These are phyloP conservation scores for Yarrowia divulgata DNA, from an alignment of 805 yeast species.

Conservation along the genomic window DNA sequence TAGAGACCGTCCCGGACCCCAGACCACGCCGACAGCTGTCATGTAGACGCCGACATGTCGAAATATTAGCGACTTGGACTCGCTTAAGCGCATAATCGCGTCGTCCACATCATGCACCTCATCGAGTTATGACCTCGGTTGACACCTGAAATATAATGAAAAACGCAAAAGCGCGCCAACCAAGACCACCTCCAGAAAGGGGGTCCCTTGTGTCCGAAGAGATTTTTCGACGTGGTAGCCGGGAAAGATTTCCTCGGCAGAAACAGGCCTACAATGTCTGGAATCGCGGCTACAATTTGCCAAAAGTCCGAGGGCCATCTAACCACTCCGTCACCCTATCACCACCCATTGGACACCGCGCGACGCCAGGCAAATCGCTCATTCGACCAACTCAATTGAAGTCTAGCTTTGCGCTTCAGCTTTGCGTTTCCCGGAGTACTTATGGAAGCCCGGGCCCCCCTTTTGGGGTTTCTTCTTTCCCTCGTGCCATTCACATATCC, in stretches of 20 bases:
- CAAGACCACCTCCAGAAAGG: constrained; percentile 16
- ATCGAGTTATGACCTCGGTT: constrained; percentile 39
- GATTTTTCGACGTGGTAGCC: neutral
- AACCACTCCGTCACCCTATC: neutral
- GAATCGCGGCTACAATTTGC: neutral
- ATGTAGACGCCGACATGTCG: neutral
- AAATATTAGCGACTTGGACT: constrained; percentile 10
- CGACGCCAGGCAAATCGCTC: constrained; percentile 25
- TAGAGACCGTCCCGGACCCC: too few relatives aligned
- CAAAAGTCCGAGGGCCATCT: neutral
- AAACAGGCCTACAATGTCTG: too few relatives aligned
- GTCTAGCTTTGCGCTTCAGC: constrained; percentile 23
- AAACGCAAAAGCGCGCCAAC: constrained; percentile 3
- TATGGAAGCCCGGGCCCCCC: constrained; percentile 23
- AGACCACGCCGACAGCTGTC: neutral
- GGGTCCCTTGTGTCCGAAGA: constrained; percentile 28
- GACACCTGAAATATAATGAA: constrained; percentile 32
- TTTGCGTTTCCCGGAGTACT: constrained; percentile 38
- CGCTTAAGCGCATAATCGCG: constrained; percentile 38
- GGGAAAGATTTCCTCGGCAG: too few relatives aligned
- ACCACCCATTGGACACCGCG: neutral
- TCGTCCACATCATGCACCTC: constrained; percentile 37
- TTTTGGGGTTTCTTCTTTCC: neutral
- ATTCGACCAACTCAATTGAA: constrained; percentile 37
- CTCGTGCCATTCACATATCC: constrained; percentile 30